A percentile compares a stretch with the other conserved stretches of the same genome.
phyloP scores from a whole-genome alignment of 169 alveolate genomes.

The Plasmodium coatneyi region DNA sequence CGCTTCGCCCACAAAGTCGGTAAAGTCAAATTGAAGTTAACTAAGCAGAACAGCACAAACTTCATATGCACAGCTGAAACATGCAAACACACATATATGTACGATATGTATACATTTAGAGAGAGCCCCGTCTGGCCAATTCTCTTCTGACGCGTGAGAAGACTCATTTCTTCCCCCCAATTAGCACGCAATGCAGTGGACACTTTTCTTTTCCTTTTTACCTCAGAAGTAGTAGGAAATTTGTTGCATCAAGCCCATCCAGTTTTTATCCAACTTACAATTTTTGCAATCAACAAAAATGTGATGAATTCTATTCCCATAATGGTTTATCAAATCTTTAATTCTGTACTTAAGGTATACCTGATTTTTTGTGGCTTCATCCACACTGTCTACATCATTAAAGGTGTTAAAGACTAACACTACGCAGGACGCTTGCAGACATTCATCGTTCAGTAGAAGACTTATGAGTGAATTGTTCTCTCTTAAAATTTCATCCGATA shows the following conservation, averaged over 20 bases:
- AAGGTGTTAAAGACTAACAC: slow-evolving; percentile 71
- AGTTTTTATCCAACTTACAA: slow-evolving; percentile 59
- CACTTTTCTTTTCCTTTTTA: neutral
- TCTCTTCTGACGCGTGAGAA: neutral
- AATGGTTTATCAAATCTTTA: slow-evolving; percentile 53
- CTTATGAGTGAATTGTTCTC: slow-evolving; percentile 56
- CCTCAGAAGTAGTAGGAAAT: slow-evolving; percentile 57
- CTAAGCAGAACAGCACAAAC: neutral
- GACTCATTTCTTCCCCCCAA: neutral
- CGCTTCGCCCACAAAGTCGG: neutral
- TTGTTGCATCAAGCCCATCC: slow-evolving; percentile 58
- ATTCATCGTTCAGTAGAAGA: slow-evolving; percentile 61
- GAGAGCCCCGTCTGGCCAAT: neutral
- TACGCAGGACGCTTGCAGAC: slow-evolving; percentile 62
- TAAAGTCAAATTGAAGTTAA: neutral
- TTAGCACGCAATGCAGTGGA: neutral
- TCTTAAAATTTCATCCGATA: slow-evolving; percentile 52
- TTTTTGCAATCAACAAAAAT: slow-evolving; percentile 73
- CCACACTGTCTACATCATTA: slow-evolving; percentile 52
- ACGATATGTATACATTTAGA: slow-evolving; percentile 2
- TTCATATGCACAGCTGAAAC: neutral
- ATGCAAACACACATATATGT: neutral
- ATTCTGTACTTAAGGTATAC: slow-evolving; percentile 42
- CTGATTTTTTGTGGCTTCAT: slow-evolving; percentile 49
- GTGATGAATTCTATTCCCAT: slow-evolving; percentile 73